Base-by-base conservation (phyloP, 1,284 basidiomycete genomes). In the Ceratobasidium sp. region DNA sequence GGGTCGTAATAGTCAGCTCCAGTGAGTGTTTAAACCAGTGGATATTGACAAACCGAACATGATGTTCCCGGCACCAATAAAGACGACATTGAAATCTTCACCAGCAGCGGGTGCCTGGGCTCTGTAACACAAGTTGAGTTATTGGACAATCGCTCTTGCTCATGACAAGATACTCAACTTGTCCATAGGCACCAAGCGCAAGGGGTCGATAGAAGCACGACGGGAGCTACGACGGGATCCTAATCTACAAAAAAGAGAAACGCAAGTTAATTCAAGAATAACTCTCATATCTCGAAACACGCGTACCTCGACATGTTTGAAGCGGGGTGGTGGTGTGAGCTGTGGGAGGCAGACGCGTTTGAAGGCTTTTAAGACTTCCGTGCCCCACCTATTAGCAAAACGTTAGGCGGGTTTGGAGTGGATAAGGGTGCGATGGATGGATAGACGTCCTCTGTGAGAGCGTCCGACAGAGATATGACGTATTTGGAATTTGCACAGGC, bases 61-160 rank as follows among this genome's bases (percentile, higher is more conserved):
- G 83, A 96, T 95, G 82, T 96, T 96, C 63, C 95, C 95, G 38
- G 95, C 95, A 67, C 95, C 95, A 77, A 97, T 86, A 82, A 95
- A 95, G 79, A 96, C 88, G 74, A 98, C 89, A 80, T 96, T 96
- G 85, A 96, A 96, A 79, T 91, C 85, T 77, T 89, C 87, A 54
- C 83, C 58, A 41, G 50, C 32, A 1, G 73, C 30, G 11, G 61
- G 64, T 21, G 54, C 38, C 21, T 67, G 30, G 32, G 59, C 66
- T 28, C 64, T 74, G 21, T 59, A 64, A 57, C 11, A 74, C 46
- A 74, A 71, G 66, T 74, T 50, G 73, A 76, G 55, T 28, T 21
- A n/a, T 49, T 1, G 23, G 32, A 46, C 11, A 11, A 38, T 38
- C 4, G 35, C 6, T 49, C 28, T 58, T 3, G 26, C 14, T 46